phyloP scores from a whole-genome alignment of 2,329 filamentous ascomycete species.

The Drechslera avenae region DNA sequence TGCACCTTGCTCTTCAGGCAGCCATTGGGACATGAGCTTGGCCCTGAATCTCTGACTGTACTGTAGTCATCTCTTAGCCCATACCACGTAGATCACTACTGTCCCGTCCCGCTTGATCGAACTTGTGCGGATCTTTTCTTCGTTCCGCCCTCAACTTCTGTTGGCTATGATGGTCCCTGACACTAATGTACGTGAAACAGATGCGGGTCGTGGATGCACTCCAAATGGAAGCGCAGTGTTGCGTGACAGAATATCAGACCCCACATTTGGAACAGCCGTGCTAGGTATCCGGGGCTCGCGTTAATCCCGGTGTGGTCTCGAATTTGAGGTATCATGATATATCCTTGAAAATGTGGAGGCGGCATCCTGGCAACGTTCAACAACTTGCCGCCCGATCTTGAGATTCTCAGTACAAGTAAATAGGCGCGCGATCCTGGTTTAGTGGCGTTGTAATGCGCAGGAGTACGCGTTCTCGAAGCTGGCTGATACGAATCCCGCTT shows the following conservation, averaged over 20 bases:
- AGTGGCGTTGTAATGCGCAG: too few relatives aligned
- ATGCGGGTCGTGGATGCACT: background rate
- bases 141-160: background rate
- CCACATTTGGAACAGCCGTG: too few relatives aligned
- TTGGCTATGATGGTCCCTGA: background rate
- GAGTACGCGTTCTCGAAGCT: too few relatives aligned
- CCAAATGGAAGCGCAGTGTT: background rate
- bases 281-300: too few relatives aligned
- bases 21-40: too few relatives aligned
- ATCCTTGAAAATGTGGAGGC: background rate
- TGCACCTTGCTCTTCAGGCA: background rate
- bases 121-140: background rate
- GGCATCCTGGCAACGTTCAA: background rate
- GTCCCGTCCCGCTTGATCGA: background rate
- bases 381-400: background rate
- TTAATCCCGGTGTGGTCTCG: too few relatives aligned
- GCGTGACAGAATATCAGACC: background rate
- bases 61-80: too few relatives aligned
- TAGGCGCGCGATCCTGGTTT: background rate
- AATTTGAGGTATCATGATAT: rapidly evolving
- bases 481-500: too few relatives aligned
- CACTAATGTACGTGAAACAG: background rate
- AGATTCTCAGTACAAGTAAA: background rate
- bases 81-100: too few relatives aligned
- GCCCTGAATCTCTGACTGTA: too few relatives aligned